Evolutionary conservation across 2,329 filamentous ascomycete genomes (phyloP).

Genomic region (Dothistroma pini): DNA sequence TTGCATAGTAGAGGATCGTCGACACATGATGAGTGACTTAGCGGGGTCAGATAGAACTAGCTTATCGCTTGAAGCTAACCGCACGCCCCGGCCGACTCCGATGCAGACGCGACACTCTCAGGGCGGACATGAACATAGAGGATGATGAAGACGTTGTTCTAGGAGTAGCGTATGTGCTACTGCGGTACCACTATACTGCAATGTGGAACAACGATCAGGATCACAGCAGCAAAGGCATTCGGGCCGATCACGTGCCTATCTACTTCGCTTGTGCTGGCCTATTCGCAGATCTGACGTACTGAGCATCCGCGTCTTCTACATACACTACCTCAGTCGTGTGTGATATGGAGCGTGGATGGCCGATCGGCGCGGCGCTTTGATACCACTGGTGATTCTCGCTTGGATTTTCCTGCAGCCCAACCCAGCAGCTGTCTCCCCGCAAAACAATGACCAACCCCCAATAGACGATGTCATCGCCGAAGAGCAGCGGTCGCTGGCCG

Average conservation of each 20-base stretch:
- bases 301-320: not conserved
- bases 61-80: not conserved
- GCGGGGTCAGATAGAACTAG: not conserved
- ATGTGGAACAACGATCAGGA: no score
- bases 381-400: constrained; percentile 49
- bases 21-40: not conserved
- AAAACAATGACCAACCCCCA: constrained; percentile 40
- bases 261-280: not conserved
- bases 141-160: no score
- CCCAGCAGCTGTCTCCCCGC: constrained; percentile 33
- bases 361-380: constrained; percentile 45
- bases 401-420: constrained; percentile 53
- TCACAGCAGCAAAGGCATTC: not conserved
- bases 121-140: not conserved
- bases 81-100: not conserved
- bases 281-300: not conserved
- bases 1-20: not conserved
- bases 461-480: constrained; percentile 48
- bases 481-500: constrained; percentile 49
- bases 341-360: constrained; percentile 32
- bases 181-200: no score
- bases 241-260: not conserved
- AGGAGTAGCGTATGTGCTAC: no score
- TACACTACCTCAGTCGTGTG: not conserved
- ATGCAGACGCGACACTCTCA: not conserved